Evolutionary conservation across 176 grass and related monocot species (phyloP), one percentile per base, ranked within the genome.

Genomic region (Raddia guianensis): DNA sequence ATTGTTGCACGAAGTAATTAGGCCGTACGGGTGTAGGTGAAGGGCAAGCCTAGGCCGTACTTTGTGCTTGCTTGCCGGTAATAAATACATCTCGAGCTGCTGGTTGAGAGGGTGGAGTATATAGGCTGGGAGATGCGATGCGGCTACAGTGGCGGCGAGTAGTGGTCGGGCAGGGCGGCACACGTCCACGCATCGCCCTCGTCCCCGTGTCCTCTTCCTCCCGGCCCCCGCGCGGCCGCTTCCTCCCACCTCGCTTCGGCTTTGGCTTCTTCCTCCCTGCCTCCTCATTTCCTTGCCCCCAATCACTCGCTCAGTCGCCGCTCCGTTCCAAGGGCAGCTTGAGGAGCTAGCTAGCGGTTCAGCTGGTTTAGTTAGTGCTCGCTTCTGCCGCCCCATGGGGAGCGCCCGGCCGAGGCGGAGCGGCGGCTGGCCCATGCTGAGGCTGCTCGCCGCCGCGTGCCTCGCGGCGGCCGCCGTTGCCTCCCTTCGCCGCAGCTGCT

Each of bases 21-120:
- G n/a, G 64, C 72, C 63, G 78, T 76, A 63, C 73, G 20, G 18
- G 80, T 63, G 27, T 80, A 48, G 62, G 69, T 80, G 68, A 83
- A 14, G 32, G 55, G 47, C 50, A 2, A 20, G 68, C 20, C n/a
- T 19, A 34, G 5, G 14, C 34, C 69, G 68, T 74, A 82, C 72
- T 80, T 71, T 89, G 77, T 71, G 87, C 56, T 13, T 27, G 87
- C 56, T 9, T 27, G 54, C 27, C 42, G 71, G 1, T 70, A 56
- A 68, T 88, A 74, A 84, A 80, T 8, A 40, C 79, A 80, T 12
- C 40, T 37, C 13, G 6, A 27, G 19, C 44, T 27, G 44, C 18
- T 9, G 18, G 33, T 32, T 48, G 43, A 10, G 43, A 16, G 48
- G 48, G 19, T 33, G 50, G 74, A 12, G 55, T 40, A 62, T 81